Base-by-base conservation (phyloP, 306 rosid species). In the Cicer chorassanicum region DNA sequence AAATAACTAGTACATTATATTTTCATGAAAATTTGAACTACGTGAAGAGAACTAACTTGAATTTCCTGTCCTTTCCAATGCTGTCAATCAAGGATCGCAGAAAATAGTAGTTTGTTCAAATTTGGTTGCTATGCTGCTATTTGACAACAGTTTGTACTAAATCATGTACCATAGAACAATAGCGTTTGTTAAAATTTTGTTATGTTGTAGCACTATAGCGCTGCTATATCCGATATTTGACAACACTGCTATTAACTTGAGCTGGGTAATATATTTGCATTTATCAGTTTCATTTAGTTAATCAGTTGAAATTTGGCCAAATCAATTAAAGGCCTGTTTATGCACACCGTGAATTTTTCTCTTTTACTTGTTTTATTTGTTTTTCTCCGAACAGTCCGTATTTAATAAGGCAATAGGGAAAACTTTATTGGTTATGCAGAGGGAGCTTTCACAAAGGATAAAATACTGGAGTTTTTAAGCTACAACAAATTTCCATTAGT, bases 401-500 rank as follows among this genome's bases (percentile, higher is more conserved):
- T 67, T 51, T 63, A 45, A 63, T 80, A 71, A 81, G 55, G 7
- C 44, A 43, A 46, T 43, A 77, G 57, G 24, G 76, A 45, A 54
- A 63, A 10, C 50, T 67, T 74, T 50, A 51, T 66, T 68, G 82
- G 55, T 44, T 79, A 69, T 90, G 91, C 90, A 92, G 93, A 89
- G 74, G 93, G 96, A 81, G 67, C 84, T 81, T 84, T 92, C 85
- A 77, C 74, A 74, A 54, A 0, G 76, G 87, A 82, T 64, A 73
- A 86, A 63, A 84, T 94, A 72, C 67, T 92, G 80, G 86, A 87
- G 78, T 94, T 94, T 82, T 44, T 94, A 81, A 89, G 80, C 82
- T 46, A 82, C 78, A 88, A 87, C 91, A 89, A 94, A 88, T 87
- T 94, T 81, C 96, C 99, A 2, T 84, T 94, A 65, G 88, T 94